Percentiles rank a stretch among this genome's conserved stretches.
Conservation (phyloP, 257 asterid species). For the Solanum commersonii region DNA sequence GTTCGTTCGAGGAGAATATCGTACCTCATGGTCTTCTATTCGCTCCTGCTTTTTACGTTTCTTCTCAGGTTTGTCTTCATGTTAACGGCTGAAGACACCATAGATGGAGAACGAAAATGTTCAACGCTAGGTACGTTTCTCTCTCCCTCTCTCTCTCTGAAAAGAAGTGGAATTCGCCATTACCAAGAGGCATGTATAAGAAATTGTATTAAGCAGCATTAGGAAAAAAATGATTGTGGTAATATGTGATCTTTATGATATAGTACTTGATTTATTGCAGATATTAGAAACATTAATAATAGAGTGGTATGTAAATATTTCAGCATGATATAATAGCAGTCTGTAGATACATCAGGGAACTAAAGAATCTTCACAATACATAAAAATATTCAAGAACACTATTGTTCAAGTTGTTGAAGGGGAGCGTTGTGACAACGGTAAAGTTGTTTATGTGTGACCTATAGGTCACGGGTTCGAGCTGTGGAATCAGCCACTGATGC, state of each 20-base stretch:
- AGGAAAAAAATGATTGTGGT: neutral
- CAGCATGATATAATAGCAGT: neutral
- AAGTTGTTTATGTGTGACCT: neutral
- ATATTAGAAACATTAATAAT: neutral
- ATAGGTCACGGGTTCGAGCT: neutral
- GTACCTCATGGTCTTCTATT: conserved; percentile 57
- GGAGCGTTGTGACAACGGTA: neutral
- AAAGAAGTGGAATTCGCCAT: neutral
- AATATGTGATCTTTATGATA: neutral
- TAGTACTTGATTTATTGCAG: neutral
- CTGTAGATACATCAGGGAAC: neutral
- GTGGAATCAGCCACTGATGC: neutral
- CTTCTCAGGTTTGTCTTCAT: conserved; percentile 69
- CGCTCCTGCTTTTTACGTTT: conserved; percentile 54
- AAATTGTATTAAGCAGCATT: neutral
- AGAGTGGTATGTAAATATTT: neutral
- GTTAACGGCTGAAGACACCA: conserved; percentile 54
- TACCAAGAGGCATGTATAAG: neutral
- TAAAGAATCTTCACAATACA: neutral
- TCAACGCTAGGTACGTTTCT: conserved; percentile 39
- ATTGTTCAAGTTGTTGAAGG: too few species aligned
- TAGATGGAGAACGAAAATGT: conserved; percentile 55
- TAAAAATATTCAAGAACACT: neutral
- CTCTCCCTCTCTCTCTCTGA: neutral
- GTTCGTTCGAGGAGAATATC: conserved; percentile 58